Percentiles rank a stretch among this genome's conserved stretches.
Evolutionary conservation across 2,329 filamentous ascomycete genomes (phyloP).

Genomic region (Nigrograna mackinnonii): DNA sequence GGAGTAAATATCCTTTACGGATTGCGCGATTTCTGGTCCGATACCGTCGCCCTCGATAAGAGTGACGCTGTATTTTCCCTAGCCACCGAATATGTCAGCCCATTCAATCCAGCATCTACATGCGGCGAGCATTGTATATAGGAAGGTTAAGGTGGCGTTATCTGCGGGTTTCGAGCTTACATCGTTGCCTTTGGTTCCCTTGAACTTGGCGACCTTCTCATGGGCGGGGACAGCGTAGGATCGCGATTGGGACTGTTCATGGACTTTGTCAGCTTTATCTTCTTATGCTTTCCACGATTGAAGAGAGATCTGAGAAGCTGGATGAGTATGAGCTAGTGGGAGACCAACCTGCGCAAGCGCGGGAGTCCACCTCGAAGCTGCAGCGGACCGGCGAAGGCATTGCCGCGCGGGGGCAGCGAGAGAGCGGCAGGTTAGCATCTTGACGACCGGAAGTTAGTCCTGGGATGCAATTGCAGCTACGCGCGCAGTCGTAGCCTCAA

Average conservation of each 20-base stretch:
- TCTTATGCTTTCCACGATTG: conserved; percentile 4
- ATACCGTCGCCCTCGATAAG: conserved; percentile 99
- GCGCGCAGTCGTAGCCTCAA: conserved; percentile 31
- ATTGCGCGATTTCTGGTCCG: conserved; percentile 95
- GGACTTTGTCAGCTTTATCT: conserved; percentile 2
- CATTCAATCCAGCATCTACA: no score
- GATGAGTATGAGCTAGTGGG: no score
- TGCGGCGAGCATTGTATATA: no score
- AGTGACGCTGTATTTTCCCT: conserved; percentile 95
- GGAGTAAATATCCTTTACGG: conserved; percentile 97
- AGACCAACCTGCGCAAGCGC: conserved; percentile 61
- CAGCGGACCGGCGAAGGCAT: conserved; percentile 69
- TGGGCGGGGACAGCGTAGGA: conserved; percentile 62
- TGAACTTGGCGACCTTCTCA: conserved; percentile 87
- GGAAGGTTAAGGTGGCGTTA: conserved; percentile 8
- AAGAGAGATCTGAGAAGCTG: conserved; percentile 1
- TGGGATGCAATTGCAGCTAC: conserved; percentile 38
- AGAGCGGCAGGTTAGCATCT: conserved; percentile 82
- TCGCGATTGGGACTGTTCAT: conserved; percentile 30
- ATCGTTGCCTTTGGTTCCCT: conserved; percentile 84
- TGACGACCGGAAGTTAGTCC: conserved; percentile 44
- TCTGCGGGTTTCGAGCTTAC: no score
- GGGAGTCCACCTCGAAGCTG: conserved; percentile 51
- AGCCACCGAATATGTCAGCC: no score
- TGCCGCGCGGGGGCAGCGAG: conserved; percentile 78